These are phyloP conservation scores for Syzygium malaccense DNA, from an alignment of 441 rosid genomes.

Conservation along the genomic window DNA sequence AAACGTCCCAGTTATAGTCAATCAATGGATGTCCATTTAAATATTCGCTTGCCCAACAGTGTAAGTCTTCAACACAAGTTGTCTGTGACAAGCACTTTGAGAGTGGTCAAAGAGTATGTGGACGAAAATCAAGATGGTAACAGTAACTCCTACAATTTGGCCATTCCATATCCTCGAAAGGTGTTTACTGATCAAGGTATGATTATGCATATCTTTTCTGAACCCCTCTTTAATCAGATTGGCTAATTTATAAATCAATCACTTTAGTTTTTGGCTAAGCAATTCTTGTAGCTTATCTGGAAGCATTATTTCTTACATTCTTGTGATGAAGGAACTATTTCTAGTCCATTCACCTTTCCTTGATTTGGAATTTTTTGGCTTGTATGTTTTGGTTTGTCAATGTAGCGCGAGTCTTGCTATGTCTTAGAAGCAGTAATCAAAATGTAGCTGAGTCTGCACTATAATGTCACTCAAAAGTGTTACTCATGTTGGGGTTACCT, in stretches of 20 bases:
- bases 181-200: constrained; percentile 72
- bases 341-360: not conserved
- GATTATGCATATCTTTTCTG: constrained; percentile 1
- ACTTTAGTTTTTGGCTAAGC: not conserved
- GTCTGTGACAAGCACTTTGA: constrained; percentile 42
- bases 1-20: constrained; percentile 9
- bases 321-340: not conserved
- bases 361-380: not conserved
- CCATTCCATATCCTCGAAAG: constrained; percentile 73
- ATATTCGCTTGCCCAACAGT: constrained; percentile 69
- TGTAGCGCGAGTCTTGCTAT: not conserved
- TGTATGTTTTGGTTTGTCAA: not conserved
- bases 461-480: not conserved
- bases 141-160: constrained; percentile 60
- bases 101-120: constrained; percentile 65
- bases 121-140: constrained; percentile 41
- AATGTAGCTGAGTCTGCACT: not conserved
- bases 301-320: not conserved
- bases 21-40: constrained; percentile 50
- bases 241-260: not conserved
- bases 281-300: not conserved
- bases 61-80: constrained; percentile 64
- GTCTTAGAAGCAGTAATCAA: not conserved
- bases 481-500: not conserved
- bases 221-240: not conserved